phyloP scores from a whole-genome alignment of 192 early-diverging fungal species.

The Rhizophagus clarus region DNA sequence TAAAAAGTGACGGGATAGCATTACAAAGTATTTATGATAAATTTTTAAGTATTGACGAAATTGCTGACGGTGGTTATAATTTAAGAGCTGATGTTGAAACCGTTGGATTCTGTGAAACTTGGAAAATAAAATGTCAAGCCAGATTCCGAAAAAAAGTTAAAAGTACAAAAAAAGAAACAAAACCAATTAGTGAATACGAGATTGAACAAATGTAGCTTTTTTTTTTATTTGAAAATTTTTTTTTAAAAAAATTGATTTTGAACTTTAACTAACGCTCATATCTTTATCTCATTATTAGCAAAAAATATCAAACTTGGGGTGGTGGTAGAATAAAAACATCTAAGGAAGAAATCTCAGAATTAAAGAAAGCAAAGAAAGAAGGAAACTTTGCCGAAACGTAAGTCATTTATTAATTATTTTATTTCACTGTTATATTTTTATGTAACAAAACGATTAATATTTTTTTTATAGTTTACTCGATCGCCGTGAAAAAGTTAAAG shows the following conservation, averaged over 20 bases:
- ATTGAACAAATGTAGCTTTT: slow-evolving; percentile 66
- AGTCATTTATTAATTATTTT: neutral
- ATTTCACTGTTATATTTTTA: neutral
- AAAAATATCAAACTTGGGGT: slow-evolving; percentile 77
- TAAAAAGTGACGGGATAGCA: slow-evolving; percentile 56
- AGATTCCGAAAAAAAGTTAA: slow-evolving; percentile 61
- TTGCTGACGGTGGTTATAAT: slow-evolving; percentile 52
- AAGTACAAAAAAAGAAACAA: slow-evolving; percentile 47
- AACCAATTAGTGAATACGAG: slow-evolving; percentile 59
- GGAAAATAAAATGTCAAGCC: slow-evolving; percentile 71
- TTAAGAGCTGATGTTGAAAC: slow-evolving; percentile 71
- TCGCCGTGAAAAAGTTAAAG: slow-evolving; percentile 79
- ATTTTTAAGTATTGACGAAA: slow-evolving; percentile 66
- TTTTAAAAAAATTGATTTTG: neutral
- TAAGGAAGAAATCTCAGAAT: slow-evolving; percentile 50
- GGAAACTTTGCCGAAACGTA: slow-evolving; percentile 72
- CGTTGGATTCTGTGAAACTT: slow-evolving; percentile 74
- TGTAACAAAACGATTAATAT: neutral
- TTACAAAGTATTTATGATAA: slow-evolving; percentile 68
- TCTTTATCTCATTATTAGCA: slow-evolving; percentile 43
- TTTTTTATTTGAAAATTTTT: neutral
- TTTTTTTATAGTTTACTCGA: slow-evolving; percentile 56
- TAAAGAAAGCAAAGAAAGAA: slow-evolving; percentile 69
- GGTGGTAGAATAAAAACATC: slow-evolving; percentile 60
- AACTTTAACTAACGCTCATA: neutral